Percentiles rank a stretch among this genome's conserved stretches.
Conservation (phyloP, 306 rosid genomes). For the Rosa multiflora region DNA sequence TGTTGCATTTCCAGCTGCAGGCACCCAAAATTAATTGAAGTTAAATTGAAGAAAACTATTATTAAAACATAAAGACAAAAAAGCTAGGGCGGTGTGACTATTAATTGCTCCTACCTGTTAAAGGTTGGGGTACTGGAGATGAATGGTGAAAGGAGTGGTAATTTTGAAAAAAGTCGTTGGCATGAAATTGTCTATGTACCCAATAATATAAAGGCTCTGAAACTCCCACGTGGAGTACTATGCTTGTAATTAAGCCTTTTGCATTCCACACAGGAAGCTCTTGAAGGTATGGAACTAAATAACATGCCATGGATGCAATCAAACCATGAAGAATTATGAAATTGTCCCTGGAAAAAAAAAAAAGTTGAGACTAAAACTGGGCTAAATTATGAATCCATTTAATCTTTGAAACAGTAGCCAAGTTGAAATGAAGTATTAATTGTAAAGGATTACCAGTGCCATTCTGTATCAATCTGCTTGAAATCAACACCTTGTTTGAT, state of each 20-base stretch:
- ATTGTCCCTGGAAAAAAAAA: constrained; percentile 62
- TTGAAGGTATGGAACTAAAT: constrained; percentile 51
- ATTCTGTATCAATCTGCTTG: constrained; percentile 84
- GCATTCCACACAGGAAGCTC: constrained; percentile 64
- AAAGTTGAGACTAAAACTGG: background rate
- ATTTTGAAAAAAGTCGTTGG: constrained; percentile 42
- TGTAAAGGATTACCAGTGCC: constrained; percentile 63
- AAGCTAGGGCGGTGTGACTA: background rate
- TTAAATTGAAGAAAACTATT: background rate
- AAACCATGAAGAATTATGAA: constrained; percentile 74
- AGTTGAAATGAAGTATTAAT: background rate
- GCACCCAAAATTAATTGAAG: background rate
- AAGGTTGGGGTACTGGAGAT: constrained; percentile 57
- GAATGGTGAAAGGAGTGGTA: constrained; percentile 91
- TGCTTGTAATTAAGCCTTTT: constrained; percentile 52
- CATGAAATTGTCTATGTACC: constrained; percentile 64
- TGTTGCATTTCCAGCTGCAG: constrained; percentile 78
- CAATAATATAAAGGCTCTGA: constrained; percentile 86
- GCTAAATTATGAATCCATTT: background rate
- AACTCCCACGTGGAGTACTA: constrained; percentile 66
- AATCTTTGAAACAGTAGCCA: background rate
- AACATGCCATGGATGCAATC: constrained; percentile 45
- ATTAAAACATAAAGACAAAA: too few relatives aligned
- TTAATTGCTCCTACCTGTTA: constrained; percentile 55
- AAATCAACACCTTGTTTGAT: constrained; percentile 68